Evolutionary conservation across 768 basidiomycete genomes (phyloP).

Genomic region (Psilocybe sp.): DNA sequence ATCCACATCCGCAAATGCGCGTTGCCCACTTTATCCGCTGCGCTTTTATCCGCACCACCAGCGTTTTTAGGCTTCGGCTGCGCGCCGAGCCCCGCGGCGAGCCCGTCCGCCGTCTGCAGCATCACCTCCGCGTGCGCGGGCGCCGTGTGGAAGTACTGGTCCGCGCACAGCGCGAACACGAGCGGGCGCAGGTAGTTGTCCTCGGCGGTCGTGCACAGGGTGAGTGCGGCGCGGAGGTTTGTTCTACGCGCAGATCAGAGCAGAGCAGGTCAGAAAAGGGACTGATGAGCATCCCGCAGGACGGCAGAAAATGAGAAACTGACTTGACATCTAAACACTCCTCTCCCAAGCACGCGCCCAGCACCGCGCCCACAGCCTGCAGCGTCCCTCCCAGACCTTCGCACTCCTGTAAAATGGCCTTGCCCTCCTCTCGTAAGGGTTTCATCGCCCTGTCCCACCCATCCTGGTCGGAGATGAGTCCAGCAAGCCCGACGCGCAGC

Average conservation of each 20-base stretch:
- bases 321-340: conserved; percentile 67
- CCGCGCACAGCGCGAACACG: conserved; percentile 62
- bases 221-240: conserved; percentile 58
- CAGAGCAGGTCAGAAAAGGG: too few species aligned
- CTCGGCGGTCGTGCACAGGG: conserved; percentile 50
- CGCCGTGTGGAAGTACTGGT: conserved; percentile 71
- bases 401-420: conserved; percentile 42
- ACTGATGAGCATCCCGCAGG: not conserved
- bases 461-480: conserved; percentile 11
- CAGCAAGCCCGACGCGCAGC: conserved; percentile 27
- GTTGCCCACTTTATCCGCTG: conserved; percentile 48
- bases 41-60: not conserved
- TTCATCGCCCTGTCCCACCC: conserved; percentile 23
- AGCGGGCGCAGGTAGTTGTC: conserved; percentile 77
- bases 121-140: conserved; percentile 66
- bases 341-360: conserved; percentile 49
- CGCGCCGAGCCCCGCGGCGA: conserved; percentile 70
- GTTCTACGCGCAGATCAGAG: conserved; percentile 39
- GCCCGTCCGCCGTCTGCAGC: conserved; percentile 63
- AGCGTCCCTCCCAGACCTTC: conserved; percentile 52
- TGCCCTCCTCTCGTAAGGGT: conserved; percentile 27
- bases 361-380: conserved; percentile 49
- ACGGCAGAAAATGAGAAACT: conserved; percentile 19
- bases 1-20: conserved; percentile 69
- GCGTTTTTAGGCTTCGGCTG: conserved; percentile 21